These are phyloP conservation scores for Penicillium hesseltinei DNA, from an alignment of 2,329 filamentous ascomycete genomes.

Conservation along the genomic window DNA sequence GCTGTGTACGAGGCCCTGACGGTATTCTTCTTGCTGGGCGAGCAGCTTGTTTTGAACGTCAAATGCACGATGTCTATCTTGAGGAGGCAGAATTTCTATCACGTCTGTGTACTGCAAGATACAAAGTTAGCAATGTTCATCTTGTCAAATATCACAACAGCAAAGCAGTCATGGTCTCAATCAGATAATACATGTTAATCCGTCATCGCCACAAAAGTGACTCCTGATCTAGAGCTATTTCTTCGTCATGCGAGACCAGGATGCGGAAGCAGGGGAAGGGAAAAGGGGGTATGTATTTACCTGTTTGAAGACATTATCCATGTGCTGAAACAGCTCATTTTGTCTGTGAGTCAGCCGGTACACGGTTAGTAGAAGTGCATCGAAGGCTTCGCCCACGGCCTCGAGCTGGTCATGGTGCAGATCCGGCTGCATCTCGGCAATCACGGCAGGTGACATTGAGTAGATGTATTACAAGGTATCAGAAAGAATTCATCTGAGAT, in stretches of 20 bases:
- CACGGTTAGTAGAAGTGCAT: constrained; percentile 43
- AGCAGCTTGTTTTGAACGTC: constrained; percentile 35
- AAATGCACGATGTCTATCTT: constrained; percentile 29
- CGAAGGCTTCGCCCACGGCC: constrained; percentile 40
- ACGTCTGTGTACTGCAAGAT: constrained; percentile 20
- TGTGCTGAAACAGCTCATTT: constrained; percentile 37
- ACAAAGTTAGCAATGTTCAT: constrained; percentile 28
- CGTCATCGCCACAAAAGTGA: constrained; percentile 60
- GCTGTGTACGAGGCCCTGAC: constrained; percentile 35
- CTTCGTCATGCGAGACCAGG: constrained; percentile 48
- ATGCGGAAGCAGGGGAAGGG: constrained; percentile 1
- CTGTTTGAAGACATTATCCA: constrained; percentile 42
- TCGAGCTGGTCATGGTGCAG: constrained; percentile 32
- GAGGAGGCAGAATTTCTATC: constrained; percentile 20
- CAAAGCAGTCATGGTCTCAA: constrained; percentile 34
- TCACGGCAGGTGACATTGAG: constrained; percentile 32
- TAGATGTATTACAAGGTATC: constrained; percentile 24
- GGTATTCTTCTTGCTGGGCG: constrained; percentile 32
- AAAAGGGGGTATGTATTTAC: constrained; percentile 29
- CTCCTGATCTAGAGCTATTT: constrained; percentile 81
- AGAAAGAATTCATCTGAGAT: constrained; percentile 20
- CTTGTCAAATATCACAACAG: constrained; percentile 15
- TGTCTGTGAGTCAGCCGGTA: constrained; percentile 42
- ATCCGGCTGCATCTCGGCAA: constrained; percentile 32
- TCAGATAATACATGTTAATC: constrained; percentile 60